Percentiles rank a stretch among this genome's conserved stretches.
Evolutionary conservation across 176 grass and related monocot species (phyloP).

Genomic region (Eleusine coracana): DNA sequence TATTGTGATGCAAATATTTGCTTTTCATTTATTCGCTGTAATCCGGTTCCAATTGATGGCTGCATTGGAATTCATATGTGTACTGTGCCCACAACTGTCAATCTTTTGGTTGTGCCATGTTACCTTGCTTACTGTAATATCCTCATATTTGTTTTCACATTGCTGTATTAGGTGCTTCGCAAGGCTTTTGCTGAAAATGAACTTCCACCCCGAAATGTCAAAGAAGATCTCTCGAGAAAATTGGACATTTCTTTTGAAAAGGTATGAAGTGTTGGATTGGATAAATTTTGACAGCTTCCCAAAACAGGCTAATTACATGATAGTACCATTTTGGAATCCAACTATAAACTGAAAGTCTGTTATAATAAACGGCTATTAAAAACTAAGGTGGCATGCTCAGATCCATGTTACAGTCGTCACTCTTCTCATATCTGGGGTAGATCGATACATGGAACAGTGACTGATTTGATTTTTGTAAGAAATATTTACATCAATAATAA

Average conservation of each 20-base stretch:
- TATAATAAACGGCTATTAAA: constrained; percentile 27
- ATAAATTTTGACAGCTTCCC: constrained; percentile 25
- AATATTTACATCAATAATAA: constrained; percentile 3
- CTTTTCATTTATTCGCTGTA: constrained; percentile 31
- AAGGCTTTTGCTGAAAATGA: constrained; percentile 80
- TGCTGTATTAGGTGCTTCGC: constrained; percentile 67
- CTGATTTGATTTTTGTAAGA: background rate
- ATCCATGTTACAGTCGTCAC: background rate
- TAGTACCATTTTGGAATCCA: constrained; percentile 7
- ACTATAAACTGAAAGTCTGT: background rate
- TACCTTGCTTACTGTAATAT: constrained; percentile 20
- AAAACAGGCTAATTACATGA: background rate
- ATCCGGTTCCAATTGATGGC: background rate
- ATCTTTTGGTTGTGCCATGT: constrained; percentile 11
- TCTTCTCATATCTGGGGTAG: background rate
- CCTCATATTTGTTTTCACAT: constrained; percentile 12
- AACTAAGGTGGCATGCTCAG: background rate
- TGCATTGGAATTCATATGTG: constrained; percentile 21
- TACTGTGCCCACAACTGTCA: background rate
- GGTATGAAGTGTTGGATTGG: constrained; percentile 45
- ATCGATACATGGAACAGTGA: constrained; percentile 11
- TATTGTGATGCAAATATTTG: background rate
- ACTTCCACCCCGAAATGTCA: constrained; percentile 76
- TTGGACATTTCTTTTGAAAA: constrained; percentile 84
- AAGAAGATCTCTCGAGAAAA: constrained; percentile 77